phyloP scores from a whole-genome alignment of 257 asterid genomes.

The Solanum chilense region DNA sequence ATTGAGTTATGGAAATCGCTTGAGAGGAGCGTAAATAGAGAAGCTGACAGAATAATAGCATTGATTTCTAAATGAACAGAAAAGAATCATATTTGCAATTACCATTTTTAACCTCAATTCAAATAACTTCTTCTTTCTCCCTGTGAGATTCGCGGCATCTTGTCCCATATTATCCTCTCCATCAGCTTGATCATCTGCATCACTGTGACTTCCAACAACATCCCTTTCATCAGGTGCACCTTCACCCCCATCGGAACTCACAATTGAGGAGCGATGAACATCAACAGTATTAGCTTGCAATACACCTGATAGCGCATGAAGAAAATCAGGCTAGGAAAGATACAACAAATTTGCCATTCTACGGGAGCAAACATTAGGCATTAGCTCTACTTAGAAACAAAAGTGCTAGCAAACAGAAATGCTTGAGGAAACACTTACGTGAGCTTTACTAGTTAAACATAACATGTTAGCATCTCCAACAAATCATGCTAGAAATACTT shows the following conservation, averaged over 20 bases:
- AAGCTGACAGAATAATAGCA: not conserved
- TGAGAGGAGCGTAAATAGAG: not conserved
- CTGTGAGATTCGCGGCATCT: slow-evolving; percentile 44
- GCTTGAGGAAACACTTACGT: not conserved
- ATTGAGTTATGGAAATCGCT: too few species aligned
- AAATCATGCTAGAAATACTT: not conserved
- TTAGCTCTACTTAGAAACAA: not conserved
- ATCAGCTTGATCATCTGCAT: slow-evolving; percentile 25
- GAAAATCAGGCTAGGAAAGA: not conserved
- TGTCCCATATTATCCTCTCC: slow-evolving; percentile 21
- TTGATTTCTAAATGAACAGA: not conserved
- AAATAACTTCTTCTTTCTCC: slow-evolving; percentile 61
- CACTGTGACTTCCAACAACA: slow-evolving; percentile 14
- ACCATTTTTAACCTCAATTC: slow-evolving; percentile 86
- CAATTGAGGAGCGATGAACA: slow-evolving; percentile 6
- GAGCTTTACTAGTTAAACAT: not conserved
- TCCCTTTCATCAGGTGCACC: slow-evolving; percentile 19
- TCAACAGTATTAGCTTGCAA: slow-evolving; percentile 7
- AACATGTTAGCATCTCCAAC: not conserved
- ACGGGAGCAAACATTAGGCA: not conserved
- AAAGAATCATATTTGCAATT: not conserved
- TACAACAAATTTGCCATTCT: not conserved
- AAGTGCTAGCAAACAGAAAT: not conserved
- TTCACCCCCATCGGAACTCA: slow-evolving; percentile 21
- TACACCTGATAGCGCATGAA: slow-evolving; percentile 18